Conservation (phyloP, 1,284 basidiomycete genomes). For the Inonotus hispidus region DNA sequence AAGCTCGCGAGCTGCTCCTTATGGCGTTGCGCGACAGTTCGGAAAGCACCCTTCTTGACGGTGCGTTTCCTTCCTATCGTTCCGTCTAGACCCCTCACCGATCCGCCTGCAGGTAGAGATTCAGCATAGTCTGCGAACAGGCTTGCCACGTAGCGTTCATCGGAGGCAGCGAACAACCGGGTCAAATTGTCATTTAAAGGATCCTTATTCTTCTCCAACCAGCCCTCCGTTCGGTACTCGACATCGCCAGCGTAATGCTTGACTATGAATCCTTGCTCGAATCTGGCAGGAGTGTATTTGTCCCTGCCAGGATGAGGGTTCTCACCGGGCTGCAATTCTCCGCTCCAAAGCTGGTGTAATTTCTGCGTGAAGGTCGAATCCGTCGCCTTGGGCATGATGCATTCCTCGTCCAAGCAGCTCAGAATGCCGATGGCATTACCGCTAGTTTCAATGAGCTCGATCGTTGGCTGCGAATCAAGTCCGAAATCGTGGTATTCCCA, state of each 20-base stretch:
- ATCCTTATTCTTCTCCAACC: conserved; percentile 99
- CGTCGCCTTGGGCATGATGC: conserved; percentile 98
- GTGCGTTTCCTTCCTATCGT: conserved; percentile 67
- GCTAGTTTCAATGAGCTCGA: conserved; percentile 92
- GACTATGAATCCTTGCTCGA: conserved; percentile 93
- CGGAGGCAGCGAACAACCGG: conserved; percentile 80
- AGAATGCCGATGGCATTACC: conserved; percentile 81
- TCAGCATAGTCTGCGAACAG: conserved; percentile 87
- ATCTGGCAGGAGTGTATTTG: conserved; percentile 86
- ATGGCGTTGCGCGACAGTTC: conserved; percentile 93
- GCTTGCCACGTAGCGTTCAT: conserved; percentile 75
- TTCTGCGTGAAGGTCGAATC: conserved; percentile 96
- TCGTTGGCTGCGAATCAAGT: conserved; percentile 95
- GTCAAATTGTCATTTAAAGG: conserved; percentile 97
- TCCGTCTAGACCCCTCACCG: conserved; percentile 37
- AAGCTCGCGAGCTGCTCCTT: conserved; percentile 93
- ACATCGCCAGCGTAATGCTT: conserved; percentile 97
- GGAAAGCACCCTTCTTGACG: conserved; percentile 94
- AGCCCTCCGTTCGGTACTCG: conserved; percentile 93
- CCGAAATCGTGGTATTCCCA: conserved; percentile 99
- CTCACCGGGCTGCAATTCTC: conserved; percentile 42
- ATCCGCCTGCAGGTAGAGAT: conserved; percentile 28
- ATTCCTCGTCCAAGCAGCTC: conserved; percentile 95
- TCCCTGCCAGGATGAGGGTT: conserved; percentile 65
- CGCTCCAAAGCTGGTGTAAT: conserved; percentile 69